These are phyloP conservation scores for Paecilomyces formosus DNA, from an alignment of 2,329 filamentous ascomycete genomes.

Conservation along the genomic window DNA sequence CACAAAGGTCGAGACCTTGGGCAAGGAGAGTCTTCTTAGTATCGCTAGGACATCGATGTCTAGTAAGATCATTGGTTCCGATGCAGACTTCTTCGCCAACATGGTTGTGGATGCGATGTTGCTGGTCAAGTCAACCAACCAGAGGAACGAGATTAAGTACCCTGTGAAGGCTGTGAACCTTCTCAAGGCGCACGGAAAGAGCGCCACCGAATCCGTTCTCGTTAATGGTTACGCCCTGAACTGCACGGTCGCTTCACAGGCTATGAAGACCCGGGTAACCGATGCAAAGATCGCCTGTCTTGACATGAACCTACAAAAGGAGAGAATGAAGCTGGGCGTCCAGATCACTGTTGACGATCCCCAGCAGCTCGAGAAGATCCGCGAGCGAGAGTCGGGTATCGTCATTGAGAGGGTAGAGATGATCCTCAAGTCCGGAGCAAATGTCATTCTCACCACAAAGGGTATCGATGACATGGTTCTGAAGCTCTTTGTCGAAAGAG, in stretches of 20 bases:
- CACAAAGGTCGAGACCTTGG: slow-evolving; percentile 87
- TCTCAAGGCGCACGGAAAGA: slow-evolving; percentile 96
- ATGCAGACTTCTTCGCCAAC: slow-evolving; percentile 93
- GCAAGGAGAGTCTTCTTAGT: slow-evolving; percentile 81
- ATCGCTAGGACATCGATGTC: slow-evolving; percentile 99
- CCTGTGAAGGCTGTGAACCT: slow-evolving; percentile 99
- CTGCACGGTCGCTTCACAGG: slow-evolving; percentile 96
- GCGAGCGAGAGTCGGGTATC: slow-evolving; percentile 85
- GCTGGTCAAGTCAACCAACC: slow-evolving; percentile 88
- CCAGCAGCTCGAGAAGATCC: slow-evolving; percentile 93
- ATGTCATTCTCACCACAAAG: slow-evolving; percentile 94
- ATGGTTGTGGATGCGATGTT: slow-evolving; percentile 97
- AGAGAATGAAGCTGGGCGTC: slow-evolving; percentile 97
- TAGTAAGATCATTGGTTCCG: slow-evolving; percentile 94
- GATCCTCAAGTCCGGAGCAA: slow-evolving; percentile 95
- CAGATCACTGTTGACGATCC: slow-evolving; percentile 98
- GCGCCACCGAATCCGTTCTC: slow-evolving; percentile 74
- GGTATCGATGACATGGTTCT: slow-evolving; percentile 94
- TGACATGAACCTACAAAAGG: slow-evolving; percentile 98
- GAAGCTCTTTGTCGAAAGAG: slow-evolving; percentile 89
- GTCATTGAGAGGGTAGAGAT: slow-evolving; percentile 90
- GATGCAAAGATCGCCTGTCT: slow-evolving; percentile 96
- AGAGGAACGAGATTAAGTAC: slow-evolving; percentile 86
- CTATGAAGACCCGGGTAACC: slow-evolving; percentile 85
- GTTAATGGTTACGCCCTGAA: slow-evolving; percentile 97